A percentile compares a stretch with the other conserved stretches of the same genome.
These are phyloP conservation scores for Toxoplasma gondii DNA, from an alignment of 169 alveolate genomes.

Conservation along the genomic window DNA sequence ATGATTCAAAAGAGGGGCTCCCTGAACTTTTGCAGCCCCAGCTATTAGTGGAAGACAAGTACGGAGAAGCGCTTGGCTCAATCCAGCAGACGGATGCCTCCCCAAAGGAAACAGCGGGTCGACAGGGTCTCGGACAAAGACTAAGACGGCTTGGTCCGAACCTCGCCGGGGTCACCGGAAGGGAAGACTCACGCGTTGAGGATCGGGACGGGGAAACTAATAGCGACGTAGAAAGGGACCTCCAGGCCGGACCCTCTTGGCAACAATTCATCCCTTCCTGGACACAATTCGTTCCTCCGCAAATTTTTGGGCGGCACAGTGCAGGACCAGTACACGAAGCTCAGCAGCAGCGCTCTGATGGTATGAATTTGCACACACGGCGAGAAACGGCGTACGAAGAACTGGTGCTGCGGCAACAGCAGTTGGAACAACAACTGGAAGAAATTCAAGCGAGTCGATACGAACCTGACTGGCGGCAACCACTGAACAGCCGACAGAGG, in stretches of 20 bases:
- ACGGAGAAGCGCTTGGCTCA: neutral
- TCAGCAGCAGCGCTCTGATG: neutral
- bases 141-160: neutral
- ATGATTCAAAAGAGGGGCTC: neutral
- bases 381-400: neutral
- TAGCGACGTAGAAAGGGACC: neutral
- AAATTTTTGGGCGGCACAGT: neutral
- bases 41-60: neutral
- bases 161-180: too few species aligned
- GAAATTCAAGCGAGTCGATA: neutral
- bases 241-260: conserved; percentile 1
- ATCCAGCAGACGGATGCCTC: neutral
- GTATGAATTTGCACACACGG: neutral
- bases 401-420: neutral
- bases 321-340: neutral
- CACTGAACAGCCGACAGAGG: neutral
- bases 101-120: neutral
- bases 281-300: conserved; percentile 9
- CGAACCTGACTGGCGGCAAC: neutral
- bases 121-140: neutral
- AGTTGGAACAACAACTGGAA: neutral
- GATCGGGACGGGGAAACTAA: neutral
- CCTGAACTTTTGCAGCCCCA: conserved; percentile 10
- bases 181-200: neutral
- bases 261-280: conserved; percentile 14